These are phyloP conservation scores for Cyberlindnera saturnus DNA, from an alignment of 805 yeast species.

Conservation along the genomic window DNA sequence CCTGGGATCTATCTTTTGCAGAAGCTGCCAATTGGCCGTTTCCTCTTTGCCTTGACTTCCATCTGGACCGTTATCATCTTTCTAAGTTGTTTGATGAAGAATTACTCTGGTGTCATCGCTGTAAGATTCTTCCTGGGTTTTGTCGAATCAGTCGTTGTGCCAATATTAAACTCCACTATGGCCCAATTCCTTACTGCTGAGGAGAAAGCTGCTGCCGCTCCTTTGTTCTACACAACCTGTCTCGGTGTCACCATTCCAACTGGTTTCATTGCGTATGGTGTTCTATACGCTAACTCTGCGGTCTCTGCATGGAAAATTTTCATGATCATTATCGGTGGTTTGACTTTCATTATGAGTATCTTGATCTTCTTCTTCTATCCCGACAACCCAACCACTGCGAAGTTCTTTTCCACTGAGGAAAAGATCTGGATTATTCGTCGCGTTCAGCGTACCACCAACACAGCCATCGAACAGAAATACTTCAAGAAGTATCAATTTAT, in stretches of 20 bases:
- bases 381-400: slow-evolving; percentile 47
- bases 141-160: slow-evolving; percentile 38
- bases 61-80: slow-evolving; percentile 43
- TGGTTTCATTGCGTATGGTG: slow-evolving; percentile 42
- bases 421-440: slow-evolving; percentile 43
- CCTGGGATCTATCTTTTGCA: slow-evolving; percentile 39
- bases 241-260: slow-evolving; percentile 48
- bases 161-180: slow-evolving; percentile 40
- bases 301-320: slow-evolving; percentile 46
- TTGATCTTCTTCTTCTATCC: slow-evolving; percentile 40
- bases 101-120: slow-evolving; percentile 40
- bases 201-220: slow-evolving; percentile 47
- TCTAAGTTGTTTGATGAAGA: slow-evolving; percentile 38
- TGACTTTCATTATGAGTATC: slow-evolving; percentile 37
- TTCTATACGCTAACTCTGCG: slow-evolving; percentile 22
- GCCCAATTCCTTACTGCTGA: slow-evolving; percentile 43
- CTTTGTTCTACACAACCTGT: slow-evolving; percentile 46
- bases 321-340: slow-evolving; percentile 50
- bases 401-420: slow-evolving; percentile 41
- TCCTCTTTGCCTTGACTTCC: slow-evolving; percentile 31
- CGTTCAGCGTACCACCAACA: slow-evolving; percentile 30
- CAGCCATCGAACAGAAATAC: slow-evolving; percentile 37
- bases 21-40: slow-evolving; percentile 34
- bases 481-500: slow-evolving; percentile 36
- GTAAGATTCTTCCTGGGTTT: slow-evolving; percentile 47